Evolutionary conservation across 2,329 filamentous ascomycete species (phyloP).

Genomic region (Whalleya microplaca): DNA sequence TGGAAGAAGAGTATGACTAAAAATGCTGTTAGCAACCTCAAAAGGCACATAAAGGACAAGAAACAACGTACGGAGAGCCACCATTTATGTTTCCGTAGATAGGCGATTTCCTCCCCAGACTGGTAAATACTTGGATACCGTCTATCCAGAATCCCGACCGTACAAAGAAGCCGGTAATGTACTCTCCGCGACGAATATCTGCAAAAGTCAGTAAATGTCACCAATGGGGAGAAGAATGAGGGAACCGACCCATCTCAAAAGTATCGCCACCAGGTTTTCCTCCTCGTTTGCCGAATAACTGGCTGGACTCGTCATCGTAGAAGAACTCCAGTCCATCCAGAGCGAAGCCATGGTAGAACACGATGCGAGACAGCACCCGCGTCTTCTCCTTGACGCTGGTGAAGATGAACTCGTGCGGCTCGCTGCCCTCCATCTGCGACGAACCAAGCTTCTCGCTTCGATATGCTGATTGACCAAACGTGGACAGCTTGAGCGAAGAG

Average conservation of each 20-base stretch:
- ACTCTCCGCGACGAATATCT: slow-evolving; percentile 86
- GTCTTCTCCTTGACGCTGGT: slow-evolving; percentile 69
- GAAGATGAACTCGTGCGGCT: slow-evolving; percentile 74
- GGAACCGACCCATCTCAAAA: slow-evolving; percentile 73
- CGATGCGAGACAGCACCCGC: slow-evolving; percentile 74
- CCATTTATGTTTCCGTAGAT: slow-evolving; percentile 81
- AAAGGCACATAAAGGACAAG: not conserved
- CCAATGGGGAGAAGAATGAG: not conserved
- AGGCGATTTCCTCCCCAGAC: slow-evolving; percentile 80
- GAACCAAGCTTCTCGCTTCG: slow-evolving; percentile 74
- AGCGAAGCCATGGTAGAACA: slow-evolving; percentile 75
- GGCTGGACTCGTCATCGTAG: slow-evolving; percentile 83
- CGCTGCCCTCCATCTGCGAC: slow-evolving; percentile 71
- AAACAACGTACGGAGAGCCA: slow-evolving; percentile 77
- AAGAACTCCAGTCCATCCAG: slow-evolving; percentile 89
- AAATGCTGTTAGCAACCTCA: slow-evolving; percentile 26
- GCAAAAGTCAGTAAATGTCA: slow-evolving; percentile 14
- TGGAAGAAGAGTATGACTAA: slow-evolving; percentile 83
- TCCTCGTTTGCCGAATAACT: slow-evolving; percentile 83
- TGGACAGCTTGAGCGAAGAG: slow-evolving; percentile 72
- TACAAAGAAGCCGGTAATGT: slow-evolving; percentile 83
- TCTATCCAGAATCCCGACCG: slow-evolving; percentile 83
- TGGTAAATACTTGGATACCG: slow-evolving; percentile 88
- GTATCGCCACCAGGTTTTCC: slow-evolving; percentile 71
- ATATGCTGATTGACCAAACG: slow-evolving; percentile 69